A percentile compares a stretch with the other conserved stretches of the same genome.
Evolutionary conservation across 2,329 filamentous ascomycete species (phyloP).

Genomic region (Xylariaceae sp.): DNA sequence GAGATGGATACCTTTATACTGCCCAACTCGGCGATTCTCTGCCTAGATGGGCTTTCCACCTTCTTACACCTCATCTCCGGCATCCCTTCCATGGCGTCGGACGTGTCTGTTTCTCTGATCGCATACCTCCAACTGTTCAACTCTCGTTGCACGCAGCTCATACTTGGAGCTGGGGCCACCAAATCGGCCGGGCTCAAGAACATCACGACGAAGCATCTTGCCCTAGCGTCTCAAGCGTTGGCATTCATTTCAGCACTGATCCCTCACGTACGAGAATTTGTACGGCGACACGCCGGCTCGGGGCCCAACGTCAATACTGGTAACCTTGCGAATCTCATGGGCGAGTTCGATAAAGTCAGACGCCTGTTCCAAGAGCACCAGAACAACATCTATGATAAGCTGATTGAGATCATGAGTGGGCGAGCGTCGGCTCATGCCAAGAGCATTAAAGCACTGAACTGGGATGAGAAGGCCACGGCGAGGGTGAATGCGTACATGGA

Average conservation of each 20-base stretch:
- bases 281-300: constrained; percentile 63
- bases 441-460: constrained; percentile 66
- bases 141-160: constrained; percentile 90
- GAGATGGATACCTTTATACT: constrained; percentile 82
- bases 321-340: constrained; percentile 54
- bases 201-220: constrained; percentile 92
- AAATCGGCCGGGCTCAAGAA: constrained; percentile 85
- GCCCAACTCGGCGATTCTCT: constrained; percentile 73
- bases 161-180: constrained; percentile 88
- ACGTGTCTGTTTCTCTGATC: constrained; percentile 71
- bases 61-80: constrained; percentile 77
- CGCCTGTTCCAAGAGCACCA: constrained; percentile 83
- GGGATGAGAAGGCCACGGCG: constrained; percentile 49
- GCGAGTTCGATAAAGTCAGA: constrained; percentile 83
- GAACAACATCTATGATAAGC: constrained; percentile 81
- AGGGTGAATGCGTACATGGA: constrained; percentile 71
- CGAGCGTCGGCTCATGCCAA: constrained; percentile 68
- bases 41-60: constrained; percentile 71
- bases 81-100: constrained; percentile 82
- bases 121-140: constrained; percentile 92
- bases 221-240: constrained; percentile 81
- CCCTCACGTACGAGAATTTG: constrained; percentile 85
- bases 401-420: constrained; percentile 85
- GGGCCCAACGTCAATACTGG: constrained; percentile 33
- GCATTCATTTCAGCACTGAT: constrained; percentile 82